These are phyloP conservation scores for Annulohypoxylon truncatum DNA, from an alignment of 2,329 filamentous ascomycete species.

Conservation along the genomic window DNA sequence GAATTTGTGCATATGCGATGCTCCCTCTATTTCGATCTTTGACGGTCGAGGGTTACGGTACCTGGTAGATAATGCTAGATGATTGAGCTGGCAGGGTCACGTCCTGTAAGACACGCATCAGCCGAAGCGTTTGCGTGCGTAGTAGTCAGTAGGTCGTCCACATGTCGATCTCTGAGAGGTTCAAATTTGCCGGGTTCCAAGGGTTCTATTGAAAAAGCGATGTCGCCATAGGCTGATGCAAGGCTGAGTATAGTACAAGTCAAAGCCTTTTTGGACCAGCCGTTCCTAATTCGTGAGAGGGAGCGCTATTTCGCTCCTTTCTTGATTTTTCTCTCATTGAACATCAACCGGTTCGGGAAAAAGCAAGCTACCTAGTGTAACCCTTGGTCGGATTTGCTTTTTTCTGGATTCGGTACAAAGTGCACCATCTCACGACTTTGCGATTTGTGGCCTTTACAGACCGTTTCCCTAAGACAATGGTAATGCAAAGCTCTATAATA, in stretches of 20 bases:
- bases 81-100: constrained; percentile 41
- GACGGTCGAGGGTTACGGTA: constrained; percentile 12
- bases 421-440: constrained; percentile 16
- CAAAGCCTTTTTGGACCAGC: constrained; percentile 31
- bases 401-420: constrained; percentile 15
- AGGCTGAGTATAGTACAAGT: constrained; percentile 31
- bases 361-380: constrained; percentile 7
- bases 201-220: constrained; percentile 31
- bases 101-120: constrained; percentile 39
- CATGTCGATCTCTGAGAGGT: constrained; percentile 51
- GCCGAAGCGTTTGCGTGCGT: constrained; percentile 37
- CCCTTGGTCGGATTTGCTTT: constrained; percentile 17
- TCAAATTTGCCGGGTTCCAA: constrained; percentile 45
- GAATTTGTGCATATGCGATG: constrained; percentile 38
- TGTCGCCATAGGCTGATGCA: constrained; percentile 37
- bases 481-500: neutral
- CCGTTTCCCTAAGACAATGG: neutral
- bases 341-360: constrained; percentile 20
- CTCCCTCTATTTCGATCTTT: constrained; percentile 14
- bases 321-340: constrained; percentile 18
- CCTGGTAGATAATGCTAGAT: constrained; percentile 18
- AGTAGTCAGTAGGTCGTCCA: constrained; percentile 41
- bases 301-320: constrained; percentile 21
- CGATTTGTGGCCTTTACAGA: constrained; percentile 2
- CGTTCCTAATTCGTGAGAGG: constrained; percentile 40